phyloP scores from a whole-genome alignment of 2,329 filamentous ascomycete genomes.

The Hypoxylon sp. region DNA sequence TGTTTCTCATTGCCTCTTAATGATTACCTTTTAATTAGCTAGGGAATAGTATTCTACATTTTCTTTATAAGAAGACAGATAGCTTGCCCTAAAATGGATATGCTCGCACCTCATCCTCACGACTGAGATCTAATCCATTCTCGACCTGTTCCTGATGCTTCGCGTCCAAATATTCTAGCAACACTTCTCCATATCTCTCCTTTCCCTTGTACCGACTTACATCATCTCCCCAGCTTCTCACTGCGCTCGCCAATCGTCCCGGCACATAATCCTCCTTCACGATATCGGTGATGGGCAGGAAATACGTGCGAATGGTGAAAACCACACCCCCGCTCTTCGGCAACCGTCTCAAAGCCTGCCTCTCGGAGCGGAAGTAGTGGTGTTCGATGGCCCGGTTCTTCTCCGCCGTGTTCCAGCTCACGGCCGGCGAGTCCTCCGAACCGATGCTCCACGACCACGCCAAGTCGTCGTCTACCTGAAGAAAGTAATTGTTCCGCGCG shows the following conservation, averaged over 20 bases:
- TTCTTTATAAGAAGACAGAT: too few species aligned
- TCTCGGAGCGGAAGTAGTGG: constrained; percentile 80
- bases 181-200: constrained; percentile 75
- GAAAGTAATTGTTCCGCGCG: constrained; percentile 82
- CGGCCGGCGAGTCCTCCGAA: constrained; percentile 68
- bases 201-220: constrained; percentile 81
- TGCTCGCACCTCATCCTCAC: constrained; percentile 43
- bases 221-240: constrained; percentile 83
- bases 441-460: constrained; percentile 82
- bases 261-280: constrained; percentile 78
- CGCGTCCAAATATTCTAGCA: constrained; percentile 78
- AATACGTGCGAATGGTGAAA: constrained; percentile 85
- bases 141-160: constrained; percentile 78
- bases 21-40: too few species aligned
- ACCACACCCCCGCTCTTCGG: constrained; percentile 66
- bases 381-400: constrained; percentile 76
- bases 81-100: constrained; percentile 45
- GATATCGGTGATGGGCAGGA: constrained; percentile 74
- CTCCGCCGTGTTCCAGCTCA: constrained; percentile 79
- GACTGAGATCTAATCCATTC: constrained; percentile 66
- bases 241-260: constrained; percentile 77
- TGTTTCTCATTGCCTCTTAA: too few species aligned
- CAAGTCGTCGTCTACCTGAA: constrained; percentile 82
- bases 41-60: too few species aligned
- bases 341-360: constrained; percentile 73